phyloP scores from a whole-genome alignment of 768 basidiomycete species.

The Boletus huronensis region DNA sequence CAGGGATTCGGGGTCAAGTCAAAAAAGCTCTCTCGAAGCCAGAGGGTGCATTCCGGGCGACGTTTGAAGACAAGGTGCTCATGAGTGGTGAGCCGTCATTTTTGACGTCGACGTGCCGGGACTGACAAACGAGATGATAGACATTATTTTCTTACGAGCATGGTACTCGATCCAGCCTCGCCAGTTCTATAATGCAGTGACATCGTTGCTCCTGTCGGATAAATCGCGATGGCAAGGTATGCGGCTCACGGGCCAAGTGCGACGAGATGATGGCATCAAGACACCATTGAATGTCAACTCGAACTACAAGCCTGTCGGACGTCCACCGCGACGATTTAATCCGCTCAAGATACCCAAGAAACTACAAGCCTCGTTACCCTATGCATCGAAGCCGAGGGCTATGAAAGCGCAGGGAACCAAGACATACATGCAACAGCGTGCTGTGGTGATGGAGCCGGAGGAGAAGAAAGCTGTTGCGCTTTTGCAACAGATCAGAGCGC shows the following conservation, averaged over 20 bases:
- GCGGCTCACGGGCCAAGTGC: slow-evolving; percentile 91
- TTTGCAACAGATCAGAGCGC: slow-evolving; percentile 88
- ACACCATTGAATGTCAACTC: slow-evolving; percentile 83
- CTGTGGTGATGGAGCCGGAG: slow-evolving; percentile 92
- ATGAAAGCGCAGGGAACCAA: slow-evolving; percentile 67
- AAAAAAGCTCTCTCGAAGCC: slow-evolving; percentile 96
- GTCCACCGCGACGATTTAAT: slow-evolving; percentile 84
- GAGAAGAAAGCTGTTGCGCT: slow-evolving; percentile 90
- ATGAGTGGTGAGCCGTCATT: slow-evolving; percentile 75
- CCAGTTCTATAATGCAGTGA: slow-evolving; percentile 95
- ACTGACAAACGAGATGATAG: slow-evolving; percentile 37
- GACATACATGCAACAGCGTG: slow-evolving; percentile 93
- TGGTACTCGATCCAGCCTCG: slow-evolving; percentile 97
- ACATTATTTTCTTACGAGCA: slow-evolving; percentile 91
- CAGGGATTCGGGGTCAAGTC: slow-evolving; percentile 93
- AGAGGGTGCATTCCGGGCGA: slow-evolving; percentile 92
- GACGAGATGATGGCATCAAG: slow-evolving; percentile 79
- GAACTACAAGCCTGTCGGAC: slow-evolving; percentile 79
- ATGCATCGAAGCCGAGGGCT: slow-evolving; percentile 86
- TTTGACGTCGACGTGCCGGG: neutral
- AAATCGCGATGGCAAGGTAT: slow-evolving; percentile 89
- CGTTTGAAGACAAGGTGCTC: slow-evolving; percentile 96
- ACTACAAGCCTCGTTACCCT: slow-evolving; percentile 88
- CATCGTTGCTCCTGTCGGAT: slow-evolving; percentile 79
- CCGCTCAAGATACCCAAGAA: slow-evolving; percentile 83